phyloP scores from a whole-genome alignment of 306 rosid genomes.

The Morella rubra region DNA sequence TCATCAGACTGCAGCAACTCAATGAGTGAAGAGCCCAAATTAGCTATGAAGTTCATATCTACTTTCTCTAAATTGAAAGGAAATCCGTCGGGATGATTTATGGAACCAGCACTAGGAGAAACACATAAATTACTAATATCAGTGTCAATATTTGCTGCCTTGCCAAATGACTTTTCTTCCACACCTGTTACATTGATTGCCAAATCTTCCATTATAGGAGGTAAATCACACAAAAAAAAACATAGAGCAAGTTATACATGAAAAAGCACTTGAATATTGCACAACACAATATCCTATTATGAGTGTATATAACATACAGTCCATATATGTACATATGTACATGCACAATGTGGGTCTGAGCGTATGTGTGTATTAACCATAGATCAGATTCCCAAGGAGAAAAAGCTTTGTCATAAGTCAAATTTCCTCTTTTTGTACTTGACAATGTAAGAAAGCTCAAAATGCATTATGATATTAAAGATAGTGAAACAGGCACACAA shows the following conservation, averaged over 20 bases:
- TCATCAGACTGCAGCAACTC: slow-evolving; percentile 75
- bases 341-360: neutral
- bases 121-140: slow-evolving; percentile 49
- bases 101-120: slow-evolving; percentile 52
- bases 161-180: slow-evolving; percentile 71
- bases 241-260: too few species aligned
- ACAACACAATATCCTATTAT: too few species aligned
- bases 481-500: neutral
- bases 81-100: slow-evolving; percentile 45
- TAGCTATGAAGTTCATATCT: slow-evolving; percentile 53
- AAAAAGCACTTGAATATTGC: too few species aligned
- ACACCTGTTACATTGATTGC: slow-evolving; percentile 48
- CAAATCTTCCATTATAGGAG: neutral
- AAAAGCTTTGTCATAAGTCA: neutral
- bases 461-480: neutral
- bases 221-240: neutral
- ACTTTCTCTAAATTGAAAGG: slow-evolving; percentile 67
- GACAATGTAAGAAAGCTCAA: neutral
- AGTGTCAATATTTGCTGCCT: slow-evolving; percentile 49
- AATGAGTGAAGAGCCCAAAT: slow-evolving; percentile 52
- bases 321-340: neutral
- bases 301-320: too few species aligned
- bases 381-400: neutral
- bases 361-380: neutral
- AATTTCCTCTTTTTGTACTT: neutral